Conservation (phyloP, 768 basidiomycete genomes). For the Phlebiopsis flavidoalba region DNA sequence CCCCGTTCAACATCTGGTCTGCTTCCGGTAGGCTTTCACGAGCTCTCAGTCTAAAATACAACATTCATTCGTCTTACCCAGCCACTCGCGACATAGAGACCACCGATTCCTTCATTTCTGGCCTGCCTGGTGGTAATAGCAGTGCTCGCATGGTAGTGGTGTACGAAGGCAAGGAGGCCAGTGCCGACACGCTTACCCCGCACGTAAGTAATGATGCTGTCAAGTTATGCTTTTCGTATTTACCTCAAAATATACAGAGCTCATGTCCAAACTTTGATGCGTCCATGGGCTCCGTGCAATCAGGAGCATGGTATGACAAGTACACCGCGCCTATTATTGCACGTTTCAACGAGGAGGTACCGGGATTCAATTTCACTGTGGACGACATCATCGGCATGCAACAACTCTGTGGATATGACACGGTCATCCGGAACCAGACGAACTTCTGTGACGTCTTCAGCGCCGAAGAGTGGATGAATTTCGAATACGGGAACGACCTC, state of each 20-base stretch:
- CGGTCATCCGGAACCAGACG: conserved; percentile 14
- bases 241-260: not conserved
- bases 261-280: conserved; percentile 14
- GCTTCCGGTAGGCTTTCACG: not conserved
- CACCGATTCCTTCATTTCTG: not conserved
- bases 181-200: conserved; percentile 13
- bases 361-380: conserved; percentile 16
- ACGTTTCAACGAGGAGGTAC: conserved; percentile 12
- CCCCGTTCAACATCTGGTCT: not conserved
- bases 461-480: conserved; percentile 16
- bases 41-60: not conserved
- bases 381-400: conserved; percentile 16
- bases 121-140: not conserved
- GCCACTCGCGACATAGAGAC: not conserved
- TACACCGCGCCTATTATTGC: conserved; percentile 16
- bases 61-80: not conserved
- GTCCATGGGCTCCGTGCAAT: conserved; percentile 12
- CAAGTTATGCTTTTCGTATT: not conserved
- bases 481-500: conserved; percentile 18
- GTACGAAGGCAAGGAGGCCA: conserved; percentile 13
- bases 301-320: conserved; percentile 10
- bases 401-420: conserved; percentile 17
- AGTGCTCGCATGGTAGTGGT: conserved; percentile 8
- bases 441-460: conserved; percentile 15
- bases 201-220: conserved; percentile 7